These are phyloP conservation scores for Xylaria arbuscula DNA, from an alignment of 2,329 filamentous ascomycete species.

Conservation along the genomic window DNA sequence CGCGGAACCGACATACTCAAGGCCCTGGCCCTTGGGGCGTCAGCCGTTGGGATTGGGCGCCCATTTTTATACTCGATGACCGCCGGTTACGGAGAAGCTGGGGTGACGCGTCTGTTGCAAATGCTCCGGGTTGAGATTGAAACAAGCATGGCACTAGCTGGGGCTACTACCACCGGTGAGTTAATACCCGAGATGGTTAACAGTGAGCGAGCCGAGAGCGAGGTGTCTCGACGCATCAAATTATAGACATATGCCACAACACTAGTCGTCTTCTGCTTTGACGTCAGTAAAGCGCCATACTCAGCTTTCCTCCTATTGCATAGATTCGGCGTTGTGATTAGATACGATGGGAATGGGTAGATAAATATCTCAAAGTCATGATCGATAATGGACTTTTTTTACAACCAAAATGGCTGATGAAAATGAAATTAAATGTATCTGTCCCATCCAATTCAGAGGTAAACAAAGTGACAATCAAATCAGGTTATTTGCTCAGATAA, in stretches of 20 bases:
- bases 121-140: conserved; percentile 35
- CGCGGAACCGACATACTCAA: conserved; percentile 59
- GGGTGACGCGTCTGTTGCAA: conserved; percentile 17
- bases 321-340: too few species aligned
- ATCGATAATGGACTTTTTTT: too few species aligned
- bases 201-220: background rate
- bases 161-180: conserved; percentile 18
- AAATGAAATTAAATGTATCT: too few species aligned
- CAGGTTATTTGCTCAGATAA: too few species aligned
- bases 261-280: background rate
- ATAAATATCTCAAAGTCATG: too few species aligned
- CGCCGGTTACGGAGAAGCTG: conserved; percentile 31
- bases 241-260: background rate
- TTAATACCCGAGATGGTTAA: conserved; percentile 12
- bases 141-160: conserved; percentile 5
- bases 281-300: conserved; percentile 14
- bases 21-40: conserved; percentile 62
- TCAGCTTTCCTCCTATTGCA: background rate
- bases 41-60: background rate
- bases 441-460: too few species aligned
- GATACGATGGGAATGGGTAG: too few species aligned
- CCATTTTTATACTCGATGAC: conserved; percentile 6
- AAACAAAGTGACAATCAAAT: too few species aligned
- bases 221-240: background rate
- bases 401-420: too few species aligned